Evolutionary conservation across 805 yeast species (phyloP).

Genomic region (Crinitomyces ghanaensis): DNA sequence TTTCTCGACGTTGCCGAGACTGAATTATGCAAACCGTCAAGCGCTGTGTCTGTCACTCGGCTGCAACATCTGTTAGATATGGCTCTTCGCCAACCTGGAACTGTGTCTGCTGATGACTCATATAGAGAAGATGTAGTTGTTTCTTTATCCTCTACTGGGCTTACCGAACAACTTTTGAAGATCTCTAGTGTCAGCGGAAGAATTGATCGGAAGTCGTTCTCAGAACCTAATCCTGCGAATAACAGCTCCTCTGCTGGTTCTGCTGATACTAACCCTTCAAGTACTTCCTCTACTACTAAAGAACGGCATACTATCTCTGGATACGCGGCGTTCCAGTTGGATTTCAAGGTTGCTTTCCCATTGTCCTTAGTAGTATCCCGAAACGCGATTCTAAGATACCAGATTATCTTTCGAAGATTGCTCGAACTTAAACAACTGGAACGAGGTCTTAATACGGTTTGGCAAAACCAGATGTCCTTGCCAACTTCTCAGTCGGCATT

Average conservation of each 20-base stretch:
- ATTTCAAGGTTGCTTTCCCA: constrained; percentile 64
- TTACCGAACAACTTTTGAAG: constrained; percentile 27
- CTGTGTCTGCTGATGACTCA: constrained; percentile 27
- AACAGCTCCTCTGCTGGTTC: constrained; percentile 1
- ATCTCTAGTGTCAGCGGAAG: constrained; percentile 27
- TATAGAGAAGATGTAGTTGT: constrained; percentile 26
- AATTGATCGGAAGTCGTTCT: constrained; percentile 17
- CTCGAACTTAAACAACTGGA: constrained; percentile 52
- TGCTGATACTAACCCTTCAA: constrained; percentile 6
- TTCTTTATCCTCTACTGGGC: constrained; percentile 21
- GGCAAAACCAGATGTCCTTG: constrained; percentile 59
- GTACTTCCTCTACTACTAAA: constrained; percentile 8
- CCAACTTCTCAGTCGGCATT: constrained; percentile 56
- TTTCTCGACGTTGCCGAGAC: constrained; percentile 40
- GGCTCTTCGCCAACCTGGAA: constrained; percentile 30
- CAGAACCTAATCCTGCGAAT: too few species aligned
- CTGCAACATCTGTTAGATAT: constrained; percentile 30
- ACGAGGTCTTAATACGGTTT: constrained; percentile 47
- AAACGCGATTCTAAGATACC: constrained; percentile 65
- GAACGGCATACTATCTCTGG: constrained; percentile 8
- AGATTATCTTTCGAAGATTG: constrained; percentile 63
- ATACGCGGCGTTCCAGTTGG: constrained; percentile 27
- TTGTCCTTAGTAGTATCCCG: constrained; percentile 61
- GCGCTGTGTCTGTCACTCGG: constrained; percentile 20
- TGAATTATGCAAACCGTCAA: constrained; percentile 39